Evolutionary conservation across 2,329 filamentous ascomycete genomes (phyloP).

Genomic region (Trichoderma atroviride): DNA sequence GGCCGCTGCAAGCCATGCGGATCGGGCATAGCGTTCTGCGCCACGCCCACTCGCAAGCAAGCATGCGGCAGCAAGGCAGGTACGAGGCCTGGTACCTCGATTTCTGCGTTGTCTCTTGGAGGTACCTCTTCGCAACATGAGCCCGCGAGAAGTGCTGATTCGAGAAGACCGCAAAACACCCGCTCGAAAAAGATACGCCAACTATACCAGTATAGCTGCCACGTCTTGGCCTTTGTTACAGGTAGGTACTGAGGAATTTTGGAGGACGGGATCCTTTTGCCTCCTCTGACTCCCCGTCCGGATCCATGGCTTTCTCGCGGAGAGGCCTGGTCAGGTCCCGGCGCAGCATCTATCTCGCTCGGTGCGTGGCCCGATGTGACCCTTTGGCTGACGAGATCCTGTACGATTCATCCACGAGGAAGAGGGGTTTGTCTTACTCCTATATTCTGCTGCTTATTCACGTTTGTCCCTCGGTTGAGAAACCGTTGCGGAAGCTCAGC

Average conservation of each 20-base stretch:
- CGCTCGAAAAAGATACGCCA: background rate
- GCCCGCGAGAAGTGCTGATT: background rate
- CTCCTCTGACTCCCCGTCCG: background rate
- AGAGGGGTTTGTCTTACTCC: background rate
- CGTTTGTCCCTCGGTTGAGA: background rate
- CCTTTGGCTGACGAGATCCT: background rate
- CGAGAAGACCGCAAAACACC: background rate
- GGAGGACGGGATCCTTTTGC: background rate
- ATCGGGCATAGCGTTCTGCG: constrained; percentile 34
- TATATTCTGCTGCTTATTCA: background rate
- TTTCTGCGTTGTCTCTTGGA: background rate
- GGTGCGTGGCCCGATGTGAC: constrained; percentile 23
- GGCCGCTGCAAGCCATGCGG: constrained; percentile 37
- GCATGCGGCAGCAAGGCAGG: constrained; percentile 25
- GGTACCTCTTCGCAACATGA: background rate
- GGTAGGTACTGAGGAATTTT: background rate
- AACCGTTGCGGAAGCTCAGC: background rate
- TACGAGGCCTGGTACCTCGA: constrained; percentile 8
- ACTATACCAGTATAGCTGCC: background rate
- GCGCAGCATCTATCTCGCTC: constrained; percentile 20
- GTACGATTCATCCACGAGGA: background rate
- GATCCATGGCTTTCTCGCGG: constrained; percentile 9
- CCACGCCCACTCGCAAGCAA: constrained; percentile 6
- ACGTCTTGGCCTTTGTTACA: background rate
- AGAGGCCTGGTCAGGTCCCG: constrained; percentile 12